Base-by-base conservation (phyloP, 2,329 filamentous ascomycete genomes). In the Alternaria sp. region DNA sequence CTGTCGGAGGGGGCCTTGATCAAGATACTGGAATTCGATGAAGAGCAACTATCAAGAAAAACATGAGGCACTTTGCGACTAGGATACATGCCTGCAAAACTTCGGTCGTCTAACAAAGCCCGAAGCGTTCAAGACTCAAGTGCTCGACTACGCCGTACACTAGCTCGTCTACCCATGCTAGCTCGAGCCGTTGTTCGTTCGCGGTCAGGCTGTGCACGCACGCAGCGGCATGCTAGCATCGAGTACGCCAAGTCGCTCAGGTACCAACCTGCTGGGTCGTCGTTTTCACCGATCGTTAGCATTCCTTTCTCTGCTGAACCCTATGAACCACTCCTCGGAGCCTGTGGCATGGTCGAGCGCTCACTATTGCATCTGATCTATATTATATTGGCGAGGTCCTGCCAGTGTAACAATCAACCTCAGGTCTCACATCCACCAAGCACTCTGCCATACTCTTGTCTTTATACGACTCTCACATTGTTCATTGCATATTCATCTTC, bases 231-330 rank as follows among this genome's bases (percentile, higher is more conserved):
- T 64, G 51, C 57, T 28, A 17, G 49, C 59, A 59, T 64, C 13
- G 47, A 65, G 59, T 28, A 62, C 47, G 54, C 26, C 60, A 66
- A 23, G 66, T 63, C 65, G 54, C 43, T 59, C 57, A 71, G 57
- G 63, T 67, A 71, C 69, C 71, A 65, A 54, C 46, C 9, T 21
- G 25, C 57, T 69, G 69, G 69, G 55, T 45, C 55, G 32, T 59
- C 36, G 54, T 61, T 54, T 66, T 57, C 47, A 65, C 56, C 63
- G 54, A 70, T 61, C 55, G 30, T 57, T 57, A 54, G 57, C 61
- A 67, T 55, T 57, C 62, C 62, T 64, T 64, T 40, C 62, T 15
- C n/a, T 54, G 54, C 54, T 49, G 56, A 61, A 40, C 25, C 43
- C 17, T 50, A 57, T 21, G n/a, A 28, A 21, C 21, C 17, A 19